Evolutionary conservation across 106 monocot genomes (phyloP).

Genomic region (Dioscorea zingiberensis): DNA sequence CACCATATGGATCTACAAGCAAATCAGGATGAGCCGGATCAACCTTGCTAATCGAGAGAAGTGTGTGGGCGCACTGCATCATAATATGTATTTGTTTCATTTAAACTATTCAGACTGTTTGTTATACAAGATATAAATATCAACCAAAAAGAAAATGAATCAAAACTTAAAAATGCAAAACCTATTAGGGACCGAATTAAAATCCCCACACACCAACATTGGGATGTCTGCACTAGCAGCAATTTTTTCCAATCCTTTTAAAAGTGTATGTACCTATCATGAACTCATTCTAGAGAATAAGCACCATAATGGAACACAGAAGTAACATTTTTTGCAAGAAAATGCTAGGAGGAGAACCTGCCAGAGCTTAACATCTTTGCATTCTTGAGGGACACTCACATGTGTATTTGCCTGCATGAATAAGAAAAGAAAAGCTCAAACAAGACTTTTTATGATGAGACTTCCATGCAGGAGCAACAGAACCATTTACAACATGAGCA

Average conservation of each 20-base stretch:
- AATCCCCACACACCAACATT: constrained; percentile 99
- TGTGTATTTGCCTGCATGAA: constrained; percentile 41
- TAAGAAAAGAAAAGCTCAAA: background rate
- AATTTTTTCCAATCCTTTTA: constrained; percentile 96
- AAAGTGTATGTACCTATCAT: constrained; percentile 74
- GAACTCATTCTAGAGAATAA: background rate
- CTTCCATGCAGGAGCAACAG: no score
- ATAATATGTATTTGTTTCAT: background rate
- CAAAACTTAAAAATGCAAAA: constrained; percentile 3
- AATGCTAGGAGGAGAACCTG: constrained; percentile 43
- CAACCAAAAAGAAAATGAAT: no score
- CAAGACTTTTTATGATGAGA: no score
- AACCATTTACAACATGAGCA: no score
- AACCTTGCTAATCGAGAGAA: constrained; percentile 82
- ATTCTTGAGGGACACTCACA: constrained; percentile 34
- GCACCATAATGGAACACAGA: background rate
- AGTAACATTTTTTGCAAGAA: background rate
- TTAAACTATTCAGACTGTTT: background rate
- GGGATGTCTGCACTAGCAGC: constrained; percentile 93
- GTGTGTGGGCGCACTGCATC: constrained; percentile 74
- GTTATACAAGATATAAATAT: background rate
- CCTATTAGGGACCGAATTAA: constrained; percentile 93
- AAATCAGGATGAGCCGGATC: constrained; percentile 86
- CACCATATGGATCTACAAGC: constrained; percentile 66
- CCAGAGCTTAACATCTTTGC: constrained; percentile 87